Percentiles rank a stretch among this genome's conserved stretches.
phyloP scores from a whole-genome alignment of 768 basidiomycete species.

The Tricholoma matsutake region DNA sequence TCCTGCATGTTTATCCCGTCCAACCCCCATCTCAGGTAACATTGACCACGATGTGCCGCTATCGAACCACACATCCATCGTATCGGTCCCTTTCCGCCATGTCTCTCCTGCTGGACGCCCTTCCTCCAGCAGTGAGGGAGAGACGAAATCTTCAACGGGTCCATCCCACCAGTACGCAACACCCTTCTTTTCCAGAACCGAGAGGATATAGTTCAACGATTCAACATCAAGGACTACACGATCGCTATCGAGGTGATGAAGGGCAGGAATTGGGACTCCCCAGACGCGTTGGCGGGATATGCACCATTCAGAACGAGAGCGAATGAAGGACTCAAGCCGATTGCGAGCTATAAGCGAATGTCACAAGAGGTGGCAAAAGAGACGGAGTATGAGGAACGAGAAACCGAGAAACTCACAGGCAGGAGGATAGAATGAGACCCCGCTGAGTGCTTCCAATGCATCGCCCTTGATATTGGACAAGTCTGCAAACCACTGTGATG shows the following conservation, averaged over 20 bases:
- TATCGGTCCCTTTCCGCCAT: conserved; percentile 86
- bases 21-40: conserved; percentile 42
- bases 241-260: conserved; percentile 65
- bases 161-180: conserved; percentile 92
- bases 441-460: conserved; percentile 65
- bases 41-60: conserved; percentile 94
- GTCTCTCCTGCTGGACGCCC: conserved; percentile 37
- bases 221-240: conserved; percentile 59
- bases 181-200: conserved; percentile 69
- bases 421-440: conserved; percentile 74
- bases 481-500: conserved; percentile 98
- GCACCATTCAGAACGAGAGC: conserved; percentile 95
- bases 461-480: conserved; percentile 77
- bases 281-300: conserved; percentile 97
- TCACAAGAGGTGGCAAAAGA: not conserved
- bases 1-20: conserved; percentile 18
- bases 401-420: conserved; percentile 46
- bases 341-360: conserved; percentile 58
- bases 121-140: conserved; percentile 50
- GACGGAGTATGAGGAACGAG: not conserved
- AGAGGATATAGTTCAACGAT: conserved; percentile 73
- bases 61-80: conserved; percentile 99
- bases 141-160: conserved; percentile 77
- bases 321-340: conserved; percentile 84
- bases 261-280: conserved; percentile 94